Base-by-base conservation (phyloP, 1,284 basidiomycete species). In the Singerocomus rubriflavus region DNA sequence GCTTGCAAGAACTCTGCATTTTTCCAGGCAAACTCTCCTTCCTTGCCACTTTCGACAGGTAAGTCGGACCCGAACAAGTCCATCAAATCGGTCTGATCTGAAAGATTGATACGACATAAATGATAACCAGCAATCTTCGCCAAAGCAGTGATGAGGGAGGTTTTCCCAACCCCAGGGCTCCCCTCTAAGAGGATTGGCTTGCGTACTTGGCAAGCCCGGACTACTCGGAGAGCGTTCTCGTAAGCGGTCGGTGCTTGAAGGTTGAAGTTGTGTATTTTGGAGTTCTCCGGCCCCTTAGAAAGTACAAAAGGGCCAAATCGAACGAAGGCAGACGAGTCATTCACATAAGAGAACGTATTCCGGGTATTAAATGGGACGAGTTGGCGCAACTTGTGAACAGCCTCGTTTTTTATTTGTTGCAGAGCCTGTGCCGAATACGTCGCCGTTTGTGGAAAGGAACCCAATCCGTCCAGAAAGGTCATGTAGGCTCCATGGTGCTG, bases 101-200 rank as follows among this genome's bases (percentile, higher is more conserved):
- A 99, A 33, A 99, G 73, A 71, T 99, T 99, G 79, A 99, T 97
- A n/a, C 98, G 87, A 64, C 87, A 92, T 13, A 99, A 78, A 29
- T 79, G 71, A 62, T 93, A 84, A 12, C 93, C 91, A 17, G 88
- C 78, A 8, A 89, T 73, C 52, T 84, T 85, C 16, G 95, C 93
- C 3, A 99, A 75, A 5, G 97, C 95, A 13, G 86, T 80, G 50
- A 99, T 78, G 5, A 99, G 78, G 66, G 92, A 97, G 0, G 98
- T 99, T 74, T 99, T 99, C 6, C 98, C 97, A n/a, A 99, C 97
- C 4, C 97, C 97, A 5, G 98, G 98, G 67, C 93, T 98, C 2
- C 97, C 97, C 68, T 99, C 97, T 4, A 99, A 79, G 29, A 99
- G 77, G 47, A 99, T 91, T 0, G 97, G 93, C 69, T 98, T 99